Conservation (phyloP, 441 rosid species). For the Mallotus repandus region DNA sequence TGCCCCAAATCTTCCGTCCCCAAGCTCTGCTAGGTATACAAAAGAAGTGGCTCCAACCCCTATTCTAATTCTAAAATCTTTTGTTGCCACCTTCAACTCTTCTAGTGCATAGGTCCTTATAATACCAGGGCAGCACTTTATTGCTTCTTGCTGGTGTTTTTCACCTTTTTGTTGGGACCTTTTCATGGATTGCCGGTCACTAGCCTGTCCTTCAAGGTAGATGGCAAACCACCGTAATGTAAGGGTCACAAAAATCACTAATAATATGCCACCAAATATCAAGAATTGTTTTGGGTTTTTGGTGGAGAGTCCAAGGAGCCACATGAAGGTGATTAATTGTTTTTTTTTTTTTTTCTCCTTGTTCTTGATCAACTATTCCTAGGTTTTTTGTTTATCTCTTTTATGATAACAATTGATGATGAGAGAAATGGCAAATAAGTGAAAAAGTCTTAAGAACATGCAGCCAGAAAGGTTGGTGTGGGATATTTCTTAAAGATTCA, state of each 20-base stretch:
- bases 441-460: background rate
- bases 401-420: background rate
- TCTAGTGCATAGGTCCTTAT: conserved; percentile 39
- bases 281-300: conserved; percentile 19
- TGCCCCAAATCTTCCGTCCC: conserved; percentile 40
- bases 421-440: background rate
- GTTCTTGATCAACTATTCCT: background rate
- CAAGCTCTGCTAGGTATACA: conserved; percentile 48
- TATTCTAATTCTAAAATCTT: conserved; percentile 34
- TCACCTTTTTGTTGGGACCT: conserved; percentile 1
- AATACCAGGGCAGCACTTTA: conserved; percentile 18
- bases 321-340: conserved; percentile 17
- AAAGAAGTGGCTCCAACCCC: conserved; percentile 46
- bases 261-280: conserved; percentile 34
- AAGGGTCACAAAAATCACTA: conserved; percentile 28
- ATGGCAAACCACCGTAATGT: conserved; percentile 23
- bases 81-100: conserved; percentile 40
- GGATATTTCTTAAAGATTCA: conserved; percentile 25
- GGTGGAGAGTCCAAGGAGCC: conserved; percentile 48
- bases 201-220: conserved; percentile 25
- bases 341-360: background rate
- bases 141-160: background rate
- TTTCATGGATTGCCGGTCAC: background rate
- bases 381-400: background rate
- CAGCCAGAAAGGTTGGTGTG: background rate